A percentile compares a stretch with the other conserved stretches of the same genome.
phyloP scores from a whole-genome alignment of 2,329 filamentous ascomycete genomes.

The Penicillium expansum region DNA sequence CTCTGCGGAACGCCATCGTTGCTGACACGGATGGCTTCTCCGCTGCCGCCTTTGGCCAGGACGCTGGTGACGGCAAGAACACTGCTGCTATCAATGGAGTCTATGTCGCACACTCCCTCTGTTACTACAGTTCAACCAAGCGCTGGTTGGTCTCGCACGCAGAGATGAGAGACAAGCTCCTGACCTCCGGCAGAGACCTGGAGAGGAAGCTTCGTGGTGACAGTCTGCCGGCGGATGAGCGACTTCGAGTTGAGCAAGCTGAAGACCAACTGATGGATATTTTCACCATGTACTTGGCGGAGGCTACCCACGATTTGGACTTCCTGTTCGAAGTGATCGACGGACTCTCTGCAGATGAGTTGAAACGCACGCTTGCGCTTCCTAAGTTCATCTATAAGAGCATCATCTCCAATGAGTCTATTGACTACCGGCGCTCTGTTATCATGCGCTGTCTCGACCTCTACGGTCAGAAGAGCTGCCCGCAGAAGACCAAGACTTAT shows the following conservation, averaged over 20 bases:
- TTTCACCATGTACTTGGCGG: constrained; percentile 74
- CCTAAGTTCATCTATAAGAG: constrained; percentile 79
- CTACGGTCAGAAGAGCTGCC: constrained; percentile 73
- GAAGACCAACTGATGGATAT: constrained; percentile 84
- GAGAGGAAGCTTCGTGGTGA: constrained; percentile 71
- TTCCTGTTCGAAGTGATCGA: constrained; percentile 82
- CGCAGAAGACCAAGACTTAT: constrained; percentile 91
- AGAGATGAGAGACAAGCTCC: constrained; percentile 57
- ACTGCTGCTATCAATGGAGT: constrained; percentile 83
- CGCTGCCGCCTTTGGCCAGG: constrained; percentile 61
- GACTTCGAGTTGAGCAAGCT: constrained; percentile 83
- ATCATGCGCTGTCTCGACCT: constrained; percentile 83
- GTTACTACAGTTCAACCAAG: constrained; percentile 61
- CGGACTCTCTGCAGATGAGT: constrained; percentile 75
- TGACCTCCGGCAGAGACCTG: constrained; percentile 70
- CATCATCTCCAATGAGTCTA: constrained; percentile 78
- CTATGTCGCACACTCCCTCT: constrained; percentile 77
- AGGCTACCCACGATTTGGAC: constrained; percentile 73
- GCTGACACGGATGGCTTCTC: constrained; percentile 71
- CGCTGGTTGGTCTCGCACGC: constrained; percentile 63
- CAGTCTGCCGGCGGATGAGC: constrained; percentile 66
- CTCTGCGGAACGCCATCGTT: constrained; percentile 71
- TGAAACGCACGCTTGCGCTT: constrained; percentile 73
- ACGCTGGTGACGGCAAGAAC: constrained; percentile 65
- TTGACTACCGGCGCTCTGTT: constrained; percentile 80